Conservation (phyloP, 352 stramenopile species). For the Phytophthora quininea region DNA sequence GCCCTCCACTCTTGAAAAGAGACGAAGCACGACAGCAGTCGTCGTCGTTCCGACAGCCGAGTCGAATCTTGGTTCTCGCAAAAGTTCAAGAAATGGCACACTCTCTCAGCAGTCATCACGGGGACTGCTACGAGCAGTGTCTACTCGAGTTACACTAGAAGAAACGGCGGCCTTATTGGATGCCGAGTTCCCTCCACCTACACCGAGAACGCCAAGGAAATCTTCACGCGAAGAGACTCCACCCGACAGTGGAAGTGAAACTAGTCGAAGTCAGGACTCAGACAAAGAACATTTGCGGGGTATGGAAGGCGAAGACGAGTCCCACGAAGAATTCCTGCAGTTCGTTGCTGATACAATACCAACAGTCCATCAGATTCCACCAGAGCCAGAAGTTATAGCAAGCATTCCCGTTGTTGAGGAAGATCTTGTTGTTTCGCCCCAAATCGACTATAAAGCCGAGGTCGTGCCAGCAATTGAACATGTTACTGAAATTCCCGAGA, state of each 20-base stretch:
- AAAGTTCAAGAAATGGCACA: slow-evolving; percentile 7
- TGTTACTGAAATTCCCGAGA: neutral
- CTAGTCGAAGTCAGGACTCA: neutral
- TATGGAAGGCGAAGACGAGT: neutral
- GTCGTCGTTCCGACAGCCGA: slow-evolving; percentile 29
- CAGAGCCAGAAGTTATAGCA: slow-evolving; percentile 4
- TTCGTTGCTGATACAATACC: neutral
- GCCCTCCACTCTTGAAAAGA: slow-evolving; percentile 9
- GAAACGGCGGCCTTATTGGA: slow-evolving; percentile 17
- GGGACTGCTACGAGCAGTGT: slow-evolving; percentile 15
- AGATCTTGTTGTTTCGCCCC: slow-evolving; percentile 1
- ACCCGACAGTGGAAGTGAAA: slow-evolving; percentile 5
- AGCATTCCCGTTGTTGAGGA: neutral
- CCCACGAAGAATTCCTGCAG: slow-evolving; percentile 2
- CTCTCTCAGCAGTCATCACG: slow-evolving; percentile 16
- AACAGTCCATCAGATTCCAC: neutral
- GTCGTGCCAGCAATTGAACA: neutral
- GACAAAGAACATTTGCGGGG: neutral
- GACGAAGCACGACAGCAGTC: slow-evolving; percentile 28
- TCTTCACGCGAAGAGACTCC: slow-evolving; percentile 11
- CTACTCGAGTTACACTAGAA: slow-evolving; percentile 15
- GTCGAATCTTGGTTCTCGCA: slow-evolving; percentile 1
- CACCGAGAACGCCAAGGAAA: neutral
- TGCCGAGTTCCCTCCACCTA: slow-evolving; percentile 3
- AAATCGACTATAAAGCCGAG: neutral